These are phyloP conservation scores for Nemania abortiva DNA, from an alignment of 2,329 filamentous ascomycete species.

Conservation along the genomic window DNA sequence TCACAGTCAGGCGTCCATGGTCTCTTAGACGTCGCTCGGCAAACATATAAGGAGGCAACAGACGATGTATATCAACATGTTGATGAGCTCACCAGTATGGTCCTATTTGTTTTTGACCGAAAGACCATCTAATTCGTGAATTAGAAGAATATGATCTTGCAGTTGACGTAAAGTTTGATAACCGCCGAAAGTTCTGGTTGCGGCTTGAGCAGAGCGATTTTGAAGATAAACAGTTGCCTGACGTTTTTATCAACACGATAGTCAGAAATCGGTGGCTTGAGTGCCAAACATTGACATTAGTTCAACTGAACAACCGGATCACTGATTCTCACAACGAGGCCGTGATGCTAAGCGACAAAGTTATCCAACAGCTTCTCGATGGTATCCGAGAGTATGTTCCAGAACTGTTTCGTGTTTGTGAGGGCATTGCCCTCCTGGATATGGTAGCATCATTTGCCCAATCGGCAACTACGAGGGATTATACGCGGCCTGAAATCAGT, in stretches of 20 bases:
- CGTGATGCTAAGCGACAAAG: constrained; percentile 82
- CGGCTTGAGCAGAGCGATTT: constrained; percentile 73
- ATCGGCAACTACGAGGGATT: constrained; percentile 71
- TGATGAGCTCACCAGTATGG: constrained; percentile 72
- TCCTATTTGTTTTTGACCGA: background rate
- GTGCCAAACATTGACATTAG: constrained; percentile 85
- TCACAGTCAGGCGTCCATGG: constrained; percentile 80
- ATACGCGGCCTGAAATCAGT: constrained; percentile 75
- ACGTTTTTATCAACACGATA: constrained; percentile 81
- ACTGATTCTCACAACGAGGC: constrained; percentile 86
- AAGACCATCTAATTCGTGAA: constrained; percentile 9
- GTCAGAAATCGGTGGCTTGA: constrained; percentile 81
- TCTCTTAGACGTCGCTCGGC: constrained; percentile 86
- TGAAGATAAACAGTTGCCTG: constrained; percentile 69
- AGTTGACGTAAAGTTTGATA: constrained; percentile 80
- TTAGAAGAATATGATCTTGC: constrained; percentile 68
- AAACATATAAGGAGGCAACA: constrained; percentile 90
- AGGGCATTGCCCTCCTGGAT: constrained; percentile 87
- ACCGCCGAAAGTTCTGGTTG: constrained; percentile 82
- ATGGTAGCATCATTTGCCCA: constrained; percentile 85
- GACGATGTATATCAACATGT: constrained; percentile 81
- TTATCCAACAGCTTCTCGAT: constrained; percentile 77
- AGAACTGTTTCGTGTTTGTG: constrained; percentile 83
- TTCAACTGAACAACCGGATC: constrained; percentile 84
- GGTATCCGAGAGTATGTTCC: constrained; percentile 79